Conservation (phyloP, 1,139 yeast species). For the Protomyces inouyei region DNA sequence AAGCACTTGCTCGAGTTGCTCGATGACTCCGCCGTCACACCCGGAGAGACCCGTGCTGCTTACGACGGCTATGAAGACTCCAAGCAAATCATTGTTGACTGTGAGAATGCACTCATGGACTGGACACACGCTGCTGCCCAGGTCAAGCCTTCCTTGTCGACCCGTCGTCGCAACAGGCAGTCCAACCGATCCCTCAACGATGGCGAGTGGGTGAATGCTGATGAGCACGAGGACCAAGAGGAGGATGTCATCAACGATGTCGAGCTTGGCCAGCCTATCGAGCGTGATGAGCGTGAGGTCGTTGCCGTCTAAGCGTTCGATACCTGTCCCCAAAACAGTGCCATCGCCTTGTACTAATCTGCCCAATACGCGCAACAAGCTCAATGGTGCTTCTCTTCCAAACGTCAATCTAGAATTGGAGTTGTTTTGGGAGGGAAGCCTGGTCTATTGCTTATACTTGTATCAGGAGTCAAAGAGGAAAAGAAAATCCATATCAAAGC, state of each 20-base stretch:
- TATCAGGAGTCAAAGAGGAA: background rate
- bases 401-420: background rate
- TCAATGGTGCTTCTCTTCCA: background rate
- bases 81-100: constrained; percentile 94
- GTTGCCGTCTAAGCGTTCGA: constrained; percentile 16
- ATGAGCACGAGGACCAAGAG: constrained; percentile 20
- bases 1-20: constrained; percentile 91
- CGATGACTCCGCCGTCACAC: constrained; percentile 95
- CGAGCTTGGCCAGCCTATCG: constrained; percentile 26
- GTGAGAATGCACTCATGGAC: constrained; percentile 89
- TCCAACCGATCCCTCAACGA: constrained; percentile 26
- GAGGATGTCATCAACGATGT: constrained; percentile 19
- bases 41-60: constrained; percentile 98
- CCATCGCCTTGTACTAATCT: no score
- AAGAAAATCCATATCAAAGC: background rate
- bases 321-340: background rate
- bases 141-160: constrained; percentile 75
- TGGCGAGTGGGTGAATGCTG: constrained; percentile 27
- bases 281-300: constrained; percentile 23
- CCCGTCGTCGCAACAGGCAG: constrained; percentile 25
- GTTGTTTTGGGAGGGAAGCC: no score
- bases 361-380: background rate
- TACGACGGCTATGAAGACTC: constrained; percentile 98
- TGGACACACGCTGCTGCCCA: constrained; percentile 97
- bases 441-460: background rate